A percentile compares a stretch with the other conserved stretches of the same genome.
phyloP scores from a whole-genome alignment of 495 filamentous ascomycete species.

The Penicillium flavigenum region DNA sequence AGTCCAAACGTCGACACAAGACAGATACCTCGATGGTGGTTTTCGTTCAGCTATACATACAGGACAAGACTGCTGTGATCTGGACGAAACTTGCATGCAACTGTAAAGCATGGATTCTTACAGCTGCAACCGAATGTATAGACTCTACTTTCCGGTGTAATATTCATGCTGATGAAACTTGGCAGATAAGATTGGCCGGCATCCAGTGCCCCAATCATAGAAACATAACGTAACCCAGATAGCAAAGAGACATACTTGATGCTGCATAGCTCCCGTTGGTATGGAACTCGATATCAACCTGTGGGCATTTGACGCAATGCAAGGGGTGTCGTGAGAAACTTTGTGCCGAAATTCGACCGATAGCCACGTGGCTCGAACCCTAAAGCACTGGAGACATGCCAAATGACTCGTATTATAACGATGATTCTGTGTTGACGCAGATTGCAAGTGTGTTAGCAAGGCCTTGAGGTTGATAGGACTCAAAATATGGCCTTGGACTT shows the following conservation, averaged over 20 bases:
- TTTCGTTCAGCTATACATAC: no score
- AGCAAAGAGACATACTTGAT: not conserved
- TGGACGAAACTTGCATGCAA: no score
- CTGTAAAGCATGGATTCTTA: no score
- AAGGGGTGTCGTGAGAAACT: not conserved
- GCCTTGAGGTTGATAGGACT: not conserved
- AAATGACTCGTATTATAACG: not conserved
- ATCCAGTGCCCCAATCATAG: no score
- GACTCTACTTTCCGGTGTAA: no score
- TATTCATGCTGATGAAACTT: no score
- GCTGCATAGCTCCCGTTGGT: slow-evolving; percentile 2
- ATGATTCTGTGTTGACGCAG: not conserved
- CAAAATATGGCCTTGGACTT: not conserved
- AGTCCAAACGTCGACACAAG: no score
- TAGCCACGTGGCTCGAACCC: not conserved
- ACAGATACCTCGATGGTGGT: no score
- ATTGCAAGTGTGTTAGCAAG: not conserved
- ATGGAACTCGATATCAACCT: not conserved
- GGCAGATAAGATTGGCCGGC: no score
- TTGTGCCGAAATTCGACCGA: not conserved
- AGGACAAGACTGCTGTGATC: no score
- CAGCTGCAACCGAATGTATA: no score
- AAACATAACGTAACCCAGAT: no score
- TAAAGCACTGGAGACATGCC: not conserved
- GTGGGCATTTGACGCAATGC: not conserved